phyloP scores from a whole-genome alignment of 73 alveolate genomes.

The Paramecium pentaurelia region DNA sequence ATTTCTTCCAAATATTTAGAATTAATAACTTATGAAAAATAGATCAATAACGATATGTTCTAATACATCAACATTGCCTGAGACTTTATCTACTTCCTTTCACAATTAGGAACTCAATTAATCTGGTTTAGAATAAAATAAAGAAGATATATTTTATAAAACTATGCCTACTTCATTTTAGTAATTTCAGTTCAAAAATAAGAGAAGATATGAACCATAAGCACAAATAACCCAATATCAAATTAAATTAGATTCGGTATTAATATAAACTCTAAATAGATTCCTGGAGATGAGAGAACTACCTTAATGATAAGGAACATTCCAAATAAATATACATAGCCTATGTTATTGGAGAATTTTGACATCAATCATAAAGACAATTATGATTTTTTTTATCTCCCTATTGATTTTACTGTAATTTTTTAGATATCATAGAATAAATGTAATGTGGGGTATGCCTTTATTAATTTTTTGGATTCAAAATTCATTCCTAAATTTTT shows the following conservation, averaged over 20 bases:
- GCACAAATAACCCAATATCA: neutral
- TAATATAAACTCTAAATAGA: neutral
- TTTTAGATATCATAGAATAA: constrained; percentile 64
- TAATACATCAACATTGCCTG: neutral
- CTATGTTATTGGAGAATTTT: constrained; percentile 74
- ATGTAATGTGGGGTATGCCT: constrained; percentile 93
- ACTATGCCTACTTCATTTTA: constrained; percentile 23
- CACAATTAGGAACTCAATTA: neutral
- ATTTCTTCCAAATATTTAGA: neutral
- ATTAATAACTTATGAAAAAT: neutral
- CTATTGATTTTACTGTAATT: constrained; percentile 82
- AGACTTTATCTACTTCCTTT: constrained; percentile 9
- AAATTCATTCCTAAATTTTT: constrained; percentile 75
- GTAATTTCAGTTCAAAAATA: neutral
- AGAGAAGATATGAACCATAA: constrained; percentile 37
- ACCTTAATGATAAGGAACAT: constrained; percentile 96
- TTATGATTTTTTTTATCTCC: constrained; percentile 89
- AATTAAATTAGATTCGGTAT: neutral
- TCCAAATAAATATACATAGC: constrained; percentile 91
- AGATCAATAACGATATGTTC: constrained; percentile 9
- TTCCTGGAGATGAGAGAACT: constrained; percentile 59
- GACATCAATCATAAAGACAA: constrained; percentile 75
- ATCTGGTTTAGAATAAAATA: neutral
- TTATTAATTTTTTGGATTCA: constrained; percentile 82
- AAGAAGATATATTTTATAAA: constrained; percentile 26